Conservation (phyloP, 1,284 basidiomycete genomes). For the Testicularia cyperi region DNA sequence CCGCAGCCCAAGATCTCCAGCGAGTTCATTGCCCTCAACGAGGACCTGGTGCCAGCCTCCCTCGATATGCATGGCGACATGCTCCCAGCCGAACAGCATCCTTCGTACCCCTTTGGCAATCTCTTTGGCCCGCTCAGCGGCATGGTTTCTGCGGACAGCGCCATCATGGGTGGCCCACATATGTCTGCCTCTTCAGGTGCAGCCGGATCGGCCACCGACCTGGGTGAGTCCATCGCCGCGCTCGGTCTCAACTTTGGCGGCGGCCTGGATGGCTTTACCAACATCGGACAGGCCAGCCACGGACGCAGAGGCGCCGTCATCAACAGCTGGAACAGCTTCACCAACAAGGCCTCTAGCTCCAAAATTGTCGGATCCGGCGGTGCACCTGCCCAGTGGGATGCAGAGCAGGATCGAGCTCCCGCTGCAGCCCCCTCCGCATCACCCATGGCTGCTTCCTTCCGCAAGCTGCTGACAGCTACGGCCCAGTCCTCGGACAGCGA, state of each 20-base stretch:
- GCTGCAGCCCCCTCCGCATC: background rate
- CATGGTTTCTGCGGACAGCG: conserved; percentile 25
- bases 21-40: conserved; percentile 36
- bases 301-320: conserved; percentile 19
- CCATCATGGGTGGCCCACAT: conserved; percentile 20
- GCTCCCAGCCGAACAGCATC: conserved; percentile 50
- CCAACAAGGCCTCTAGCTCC: conserved; percentile 29
- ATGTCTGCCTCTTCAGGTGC: background rate
- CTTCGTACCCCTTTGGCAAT: conserved; percentile 50
- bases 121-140: conserved; percentile 33
- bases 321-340: conserved; percentile 22
- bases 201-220: background rate
- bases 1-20: conserved; percentile 24
- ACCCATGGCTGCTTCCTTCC: no score
- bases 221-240: conserved; percentile 15
- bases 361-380: conserved; percentile 25
- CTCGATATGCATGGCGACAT: conserved; percentile 50
- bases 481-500: background rate
- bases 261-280: conserved; percentile 18
- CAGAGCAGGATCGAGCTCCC: conserved; percentile 1
- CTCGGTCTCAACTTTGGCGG: conserved; percentile 27
- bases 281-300: conserved; percentile 20
- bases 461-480: background rate
- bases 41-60: conserved; percentile 43
- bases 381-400: conserved; percentile 3